Evolutionary conservation across 2,329 filamentous ascomycete species (phyloP).

Genomic region (Zalaria obscura): DNA sequence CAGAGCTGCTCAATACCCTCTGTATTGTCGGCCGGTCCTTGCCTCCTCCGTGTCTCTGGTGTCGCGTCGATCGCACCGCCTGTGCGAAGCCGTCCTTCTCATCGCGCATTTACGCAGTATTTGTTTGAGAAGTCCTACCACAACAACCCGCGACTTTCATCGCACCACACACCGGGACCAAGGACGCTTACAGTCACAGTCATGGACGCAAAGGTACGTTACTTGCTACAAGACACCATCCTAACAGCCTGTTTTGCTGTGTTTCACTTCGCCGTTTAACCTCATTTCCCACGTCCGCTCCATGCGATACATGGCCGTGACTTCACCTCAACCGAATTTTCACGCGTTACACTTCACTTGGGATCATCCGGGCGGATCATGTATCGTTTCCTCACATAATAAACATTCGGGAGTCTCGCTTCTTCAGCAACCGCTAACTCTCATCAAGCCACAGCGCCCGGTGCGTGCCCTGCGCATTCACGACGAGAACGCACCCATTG

Average conservation of each 20-base stretch:
- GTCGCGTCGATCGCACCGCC: neutral
- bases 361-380: neutral
- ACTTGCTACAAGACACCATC: neutral
- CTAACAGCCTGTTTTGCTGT: no score
- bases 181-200: constrained; percentile 7
- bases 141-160: neutral
- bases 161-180: constrained; percentile 1
- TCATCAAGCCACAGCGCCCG: constrained; percentile 54
- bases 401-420: neutral
- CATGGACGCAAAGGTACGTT: constrained; percentile 32
- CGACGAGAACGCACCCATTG: constrained; percentile 51
- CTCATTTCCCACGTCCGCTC: no score
- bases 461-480: constrained; percentile 43
- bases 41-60: neutral
- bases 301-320: neutral
- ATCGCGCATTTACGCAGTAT: neutral
- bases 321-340: neutral
- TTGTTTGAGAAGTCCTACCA: no score
- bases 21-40: neutral
- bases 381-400: neutral
- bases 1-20: neutral
- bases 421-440: constrained; percentile 4
- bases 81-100: neutral
- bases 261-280: no score
- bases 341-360: neutral